These are phyloP conservation scores for Simplicillium sp. DNA, from an alignment of 2,329 filamentous ascomycete genomes.

Conservation along the genomic window DNA sequence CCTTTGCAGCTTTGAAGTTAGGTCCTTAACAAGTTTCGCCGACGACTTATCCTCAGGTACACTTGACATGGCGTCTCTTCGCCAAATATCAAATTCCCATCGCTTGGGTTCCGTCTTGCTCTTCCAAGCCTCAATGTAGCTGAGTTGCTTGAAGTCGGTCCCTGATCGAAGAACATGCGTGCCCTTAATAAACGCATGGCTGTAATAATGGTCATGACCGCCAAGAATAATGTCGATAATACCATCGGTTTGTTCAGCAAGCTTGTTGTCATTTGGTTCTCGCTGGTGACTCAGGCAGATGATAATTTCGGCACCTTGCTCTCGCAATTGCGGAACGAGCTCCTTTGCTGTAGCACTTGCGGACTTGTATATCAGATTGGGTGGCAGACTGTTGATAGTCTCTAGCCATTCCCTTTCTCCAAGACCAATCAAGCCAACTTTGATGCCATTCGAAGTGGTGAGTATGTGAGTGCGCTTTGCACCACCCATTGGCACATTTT, in stretches of 20 bases:
- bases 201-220: conserved; percentile 86
- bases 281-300: conserved; percentile 78
- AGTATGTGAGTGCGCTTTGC: conserved; percentile 68
- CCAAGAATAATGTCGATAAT: conserved; percentile 79
- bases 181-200: conserved; percentile 66
- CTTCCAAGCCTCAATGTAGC: conserved; percentile 71
- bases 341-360: conserved; percentile 67
- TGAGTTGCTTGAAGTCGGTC: conserved; percentile 86
- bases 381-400: conserved; percentile 79
- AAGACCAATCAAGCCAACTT: conserved; percentile 75
- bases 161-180: conserved; percentile 81
- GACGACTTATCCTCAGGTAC: conserved; percentile 56
- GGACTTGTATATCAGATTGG: conserved; percentile 72
- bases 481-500: conserved; percentile 64
- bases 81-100: conserved; percentile 73
- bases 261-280: conserved; percentile 81
- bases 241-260: conserved; percentile 65
- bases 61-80: conserved; percentile 62
- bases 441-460: conserved; percentile 73
- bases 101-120: conserved; percentile 32
- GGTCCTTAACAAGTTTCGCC: conserved; percentile 50
- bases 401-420: conserved; percentile 84
- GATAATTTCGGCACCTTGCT: conserved; percentile 72
- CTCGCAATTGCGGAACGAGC: conserved; percentile 62
- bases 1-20: conserved; percentile 64